Percentiles rank a stretch among this genome's conserved stretches.
phyloP scores from a whole-genome alignment of 192 early-diverging fungal genomes.

The Chytriomyces sp. region DNA sequence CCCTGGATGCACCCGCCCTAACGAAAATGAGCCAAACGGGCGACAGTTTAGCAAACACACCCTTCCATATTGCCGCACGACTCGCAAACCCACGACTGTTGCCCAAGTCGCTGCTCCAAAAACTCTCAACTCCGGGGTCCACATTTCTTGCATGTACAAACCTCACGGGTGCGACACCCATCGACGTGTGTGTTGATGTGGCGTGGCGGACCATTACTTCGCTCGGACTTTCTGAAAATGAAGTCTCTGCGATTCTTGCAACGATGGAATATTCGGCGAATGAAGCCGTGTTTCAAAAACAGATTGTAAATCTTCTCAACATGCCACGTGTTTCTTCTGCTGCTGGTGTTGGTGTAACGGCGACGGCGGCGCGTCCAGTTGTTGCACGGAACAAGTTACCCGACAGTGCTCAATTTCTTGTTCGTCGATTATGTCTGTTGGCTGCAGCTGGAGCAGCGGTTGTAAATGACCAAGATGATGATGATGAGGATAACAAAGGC shows the following conservation, averaged over 20 bases:
- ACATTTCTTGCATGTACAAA: not conserved
- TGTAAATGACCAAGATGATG: too few relatives aligned
- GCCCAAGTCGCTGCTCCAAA: not conserved
- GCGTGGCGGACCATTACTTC: not conserved
- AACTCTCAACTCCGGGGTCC: not conserved
- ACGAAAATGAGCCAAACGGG: not conserved
- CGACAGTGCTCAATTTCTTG: not conserved
- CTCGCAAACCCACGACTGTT: not conserved
- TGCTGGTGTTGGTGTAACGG: not conserved
- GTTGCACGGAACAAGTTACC: too few relatives aligned
- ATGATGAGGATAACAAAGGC: too few relatives aligned
- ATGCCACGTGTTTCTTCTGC: not conserved
- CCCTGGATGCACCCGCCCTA: not conserved
- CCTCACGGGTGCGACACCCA: not conserved
- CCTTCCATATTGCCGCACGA: not conserved
- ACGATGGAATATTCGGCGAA: not conserved
- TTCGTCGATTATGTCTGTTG: constrained; percentile 7
- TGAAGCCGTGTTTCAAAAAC: not conserved
- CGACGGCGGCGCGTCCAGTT: not conserved
- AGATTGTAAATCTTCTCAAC: not conserved
- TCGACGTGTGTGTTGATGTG: not conserved
- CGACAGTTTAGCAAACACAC: not conserved
- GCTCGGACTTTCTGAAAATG: constrained; percentile 8
- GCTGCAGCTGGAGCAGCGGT: not conserved
- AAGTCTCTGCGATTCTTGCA: not conserved